Evolutionary conservation across 768 basidiomycete species (phyloP).

Genomic region (Russula lepida): DNA sequence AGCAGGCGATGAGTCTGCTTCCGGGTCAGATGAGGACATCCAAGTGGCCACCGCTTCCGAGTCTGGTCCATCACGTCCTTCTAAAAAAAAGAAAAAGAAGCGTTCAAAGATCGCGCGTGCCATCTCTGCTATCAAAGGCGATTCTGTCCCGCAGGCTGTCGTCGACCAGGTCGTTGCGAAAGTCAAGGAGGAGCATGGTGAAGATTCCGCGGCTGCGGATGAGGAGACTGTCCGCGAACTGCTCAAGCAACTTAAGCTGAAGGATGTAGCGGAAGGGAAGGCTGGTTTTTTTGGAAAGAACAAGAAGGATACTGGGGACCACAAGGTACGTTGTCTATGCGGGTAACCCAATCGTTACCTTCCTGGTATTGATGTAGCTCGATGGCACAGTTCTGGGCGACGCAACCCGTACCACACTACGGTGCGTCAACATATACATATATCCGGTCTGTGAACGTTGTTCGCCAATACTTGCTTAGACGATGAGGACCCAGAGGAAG

Average conservation of each 20-base stretch:
- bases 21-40: slow-evolving; percentile 6
- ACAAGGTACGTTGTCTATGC: slow-evolving; percentile 55
- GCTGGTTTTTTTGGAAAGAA: slow-evolving; percentile 65
- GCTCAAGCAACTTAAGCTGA: slow-evolving; percentile 71
- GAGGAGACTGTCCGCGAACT: slow-evolving; percentile 60
- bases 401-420: slow-evolving; percentile 92
- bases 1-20: slow-evolving; percentile 1
- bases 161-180: slow-evolving; percentile 58
- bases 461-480: slow-evolving; percentile 33
- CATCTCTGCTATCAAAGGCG: slow-evolving; percentile 41
- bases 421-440: slow-evolving; percentile 33
- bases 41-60: slow-evolving; percentile 15
- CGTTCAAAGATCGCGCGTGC: slow-evolving; percentile 58
- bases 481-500: slow-evolving; percentile 55
- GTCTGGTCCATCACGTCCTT: slow-evolving; percentile 31
- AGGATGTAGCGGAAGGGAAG: slow-evolving; percentile 81
- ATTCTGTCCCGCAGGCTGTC: slow-evolving; percentile 58
- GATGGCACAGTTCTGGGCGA: slow-evolving; percentile 78
- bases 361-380: slow-evolving; percentile 3
- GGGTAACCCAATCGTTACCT: neutral
- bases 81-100: slow-evolving; percentile 88
- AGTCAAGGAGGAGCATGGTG: slow-evolving; percentile 33
- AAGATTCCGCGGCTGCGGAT: slow-evolving; percentile 34
- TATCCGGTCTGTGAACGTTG: neutral
- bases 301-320: slow-evolving; percentile 76